Conservation (phyloP, 1,284 basidiomycete genomes). For the Puccinia horiana region DNA sequence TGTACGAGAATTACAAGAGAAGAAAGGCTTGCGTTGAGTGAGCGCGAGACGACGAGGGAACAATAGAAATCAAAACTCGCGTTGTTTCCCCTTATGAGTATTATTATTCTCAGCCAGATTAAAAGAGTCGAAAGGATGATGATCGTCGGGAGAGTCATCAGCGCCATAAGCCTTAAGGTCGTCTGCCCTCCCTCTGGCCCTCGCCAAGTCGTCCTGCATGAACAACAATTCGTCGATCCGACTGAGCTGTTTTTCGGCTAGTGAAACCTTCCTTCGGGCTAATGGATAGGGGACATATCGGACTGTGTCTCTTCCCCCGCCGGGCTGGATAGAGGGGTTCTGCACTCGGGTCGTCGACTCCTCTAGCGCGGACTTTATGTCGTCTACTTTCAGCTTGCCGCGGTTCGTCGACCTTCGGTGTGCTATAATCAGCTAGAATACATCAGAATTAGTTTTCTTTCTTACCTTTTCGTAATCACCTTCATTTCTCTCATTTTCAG, state of each 20-base stretch:
- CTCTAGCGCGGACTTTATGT: constrained; percentile 40
- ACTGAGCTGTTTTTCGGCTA: constrained; percentile 45
- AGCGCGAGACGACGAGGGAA: not conserved
- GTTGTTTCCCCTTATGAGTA: constrained; percentile 16
- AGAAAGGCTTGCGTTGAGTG: not conserved
- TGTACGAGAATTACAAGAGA: not conserved
- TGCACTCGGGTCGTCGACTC: constrained; percentile 32
- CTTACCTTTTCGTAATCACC: not conserved
- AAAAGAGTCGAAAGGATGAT: not conserved
- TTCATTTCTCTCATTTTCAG: no score
- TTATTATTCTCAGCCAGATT: not conserved
- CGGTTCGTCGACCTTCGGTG: constrained; percentile 42
- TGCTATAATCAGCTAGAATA: constrained; percentile 32
- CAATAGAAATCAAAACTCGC: not conserved
- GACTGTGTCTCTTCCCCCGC: not conserved
- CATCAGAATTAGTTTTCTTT: not conserved
- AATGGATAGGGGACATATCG: constrained; percentile 32
- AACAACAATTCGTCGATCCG: constrained; percentile 47
- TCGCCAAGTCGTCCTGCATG: constrained; percentile 48
- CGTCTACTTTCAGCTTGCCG: constrained; percentile 47
- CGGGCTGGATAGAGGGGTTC: not conserved
- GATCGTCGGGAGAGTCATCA: constrained; percentile 20
- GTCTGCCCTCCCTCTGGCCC: constrained; percentile 42
- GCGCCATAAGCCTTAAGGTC: constrained; percentile 46
- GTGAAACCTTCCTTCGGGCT: constrained; percentile 25